phyloP scores from a whole-genome alignment of 371 early-diverging fungal species.

The Amoeboaphelidium protococcarum region DNA sequence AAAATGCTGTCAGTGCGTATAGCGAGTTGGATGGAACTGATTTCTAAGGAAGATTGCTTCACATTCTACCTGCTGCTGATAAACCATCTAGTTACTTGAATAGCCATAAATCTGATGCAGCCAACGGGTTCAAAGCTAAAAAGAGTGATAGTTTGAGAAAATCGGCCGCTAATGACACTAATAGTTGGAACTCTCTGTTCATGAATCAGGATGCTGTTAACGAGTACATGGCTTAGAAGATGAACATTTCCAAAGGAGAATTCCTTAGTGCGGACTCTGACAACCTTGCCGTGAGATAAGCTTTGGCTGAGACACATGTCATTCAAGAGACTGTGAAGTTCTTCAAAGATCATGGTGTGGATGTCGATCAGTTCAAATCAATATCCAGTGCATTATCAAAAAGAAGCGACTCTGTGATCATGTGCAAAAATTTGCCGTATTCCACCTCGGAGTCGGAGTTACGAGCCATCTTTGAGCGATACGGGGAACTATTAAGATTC shows the following conservation, averaged over 20 bases:
- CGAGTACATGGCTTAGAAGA: conserved; percentile 66
- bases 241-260: conserved; percentile 59
- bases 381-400: too few relatives aligned
- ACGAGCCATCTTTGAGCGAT: conserved; percentile 43
- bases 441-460: conserved; percentile 53
- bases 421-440: conserved; percentile 80
- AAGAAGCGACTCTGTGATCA: conserved; percentile 59
- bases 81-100: conserved; percentile 38
- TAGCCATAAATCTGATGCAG: conserved; percentile 22
- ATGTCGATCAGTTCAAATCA: too few relatives aligned
- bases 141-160: conserved; percentile 50
- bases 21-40: conserved; percentile 41
- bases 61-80: conserved; percentile 60
- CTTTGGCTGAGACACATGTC: conserved; percentile 85
- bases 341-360: conserved; percentile 33
- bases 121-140: conserved; percentile 40
- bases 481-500: conserved; percentile 35
- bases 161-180: conserved; percentile 42
- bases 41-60: conserved; percentile 72
- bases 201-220: conserved; percentile 87
- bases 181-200: conserved; percentile 81
- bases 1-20: conserved; percentile 74
- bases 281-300: conserved; percentile 72
- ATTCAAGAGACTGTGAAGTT: conserved; percentile 72
- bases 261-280: conserved; percentile 56